Evolutionary conservation across 202 grass and related monocot species (phyloP), one percentile per base, ranked within the genome.

Genomic region (Zizania palustris): DNA sequence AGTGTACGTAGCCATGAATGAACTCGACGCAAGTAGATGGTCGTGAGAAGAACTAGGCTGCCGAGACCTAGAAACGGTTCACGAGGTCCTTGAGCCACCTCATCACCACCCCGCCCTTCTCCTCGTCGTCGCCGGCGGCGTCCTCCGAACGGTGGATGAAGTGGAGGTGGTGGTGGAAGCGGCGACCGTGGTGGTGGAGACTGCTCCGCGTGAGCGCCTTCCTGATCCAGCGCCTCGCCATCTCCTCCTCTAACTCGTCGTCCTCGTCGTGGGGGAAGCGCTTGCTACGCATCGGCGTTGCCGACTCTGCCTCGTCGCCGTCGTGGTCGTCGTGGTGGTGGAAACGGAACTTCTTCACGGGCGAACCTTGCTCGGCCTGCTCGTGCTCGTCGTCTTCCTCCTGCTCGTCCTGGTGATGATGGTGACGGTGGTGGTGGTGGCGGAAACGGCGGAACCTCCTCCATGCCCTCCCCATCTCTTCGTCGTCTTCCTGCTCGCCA

Each of bases 1-100:
- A 2, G 28, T 0, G 28, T 28, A 28, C 28, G 28, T 28, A 2
- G 1, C 28, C 28, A 28, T 28, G 28, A 28, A 28, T 28, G 28
- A 28, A 28, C 28, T 28, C 1, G 28, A 28, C 28, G 28, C 28
- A 28, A 28, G 28, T 28, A 28, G 28, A 28, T 2, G 28, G 2
- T 28, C 28, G 28, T 28, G 4, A 54, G 16, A 54, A 54, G 50
- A 19, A 54, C 15, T n/a, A 20, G 51, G 8, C 8, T 6, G 16
- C 8, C 16, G 16, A 54, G 16, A 54, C 1, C 84, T 87, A 91
- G 80, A 88, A 89, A 4, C 60, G 63, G 69, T 86, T 79, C 19
- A 87, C 14, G 58, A 89, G 4, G 41, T 69, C 53, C 69, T 41
- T 76, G 75, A 94, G 42, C 92, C 89, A 83, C 3, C 67, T 63